phyloP scores from a whole-genome alignment of 371 early-diverging fungal genomes.

The Cokeromyces recurvatus region DNA sequence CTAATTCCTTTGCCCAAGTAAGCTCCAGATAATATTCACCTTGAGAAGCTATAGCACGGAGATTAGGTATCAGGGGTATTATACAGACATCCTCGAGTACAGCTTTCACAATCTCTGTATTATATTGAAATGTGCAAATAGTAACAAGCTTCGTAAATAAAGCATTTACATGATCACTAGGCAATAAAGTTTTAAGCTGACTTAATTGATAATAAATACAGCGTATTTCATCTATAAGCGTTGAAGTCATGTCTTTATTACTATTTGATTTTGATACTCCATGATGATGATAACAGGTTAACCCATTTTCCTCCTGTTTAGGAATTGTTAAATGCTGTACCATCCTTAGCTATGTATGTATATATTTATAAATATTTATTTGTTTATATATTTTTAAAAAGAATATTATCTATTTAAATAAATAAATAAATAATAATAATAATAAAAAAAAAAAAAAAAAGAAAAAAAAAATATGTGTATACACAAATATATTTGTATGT shows the following conservation, averaged over 20 bases:
- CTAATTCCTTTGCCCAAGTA: constrained; percentile 17
- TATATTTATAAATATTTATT: too few species aligned
- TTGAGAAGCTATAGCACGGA: constrained; percentile 20
- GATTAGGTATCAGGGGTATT: not conserved
- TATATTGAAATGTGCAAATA: constrained; percentile 14
- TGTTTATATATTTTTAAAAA: too few species aligned
- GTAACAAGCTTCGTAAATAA: constrained; percentile 27
- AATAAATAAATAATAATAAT: not conserved
- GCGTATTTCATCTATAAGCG: constrained; percentile 21
- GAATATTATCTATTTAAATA: too few species aligned
- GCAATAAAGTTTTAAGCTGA: constrained; percentile 1
- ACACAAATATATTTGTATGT: too few species aligned
- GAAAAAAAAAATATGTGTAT: not conserved
- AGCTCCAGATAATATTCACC: constrained; percentile 31
- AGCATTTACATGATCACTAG: constrained; percentile 20
- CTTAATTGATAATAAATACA: constrained; percentile 9
- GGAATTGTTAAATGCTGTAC: constrained; percentile 2
- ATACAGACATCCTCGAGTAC: constrained; percentile 15
- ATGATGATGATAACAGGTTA: too few species aligned
- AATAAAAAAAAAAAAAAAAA: not conserved
- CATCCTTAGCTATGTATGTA: too few species aligned
- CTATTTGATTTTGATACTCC: too few species aligned
- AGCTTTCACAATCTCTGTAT: not conserved
- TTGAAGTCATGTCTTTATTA: too few species aligned
- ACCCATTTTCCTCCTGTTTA: too few species aligned